Evolutionary conservation across 1,284 basidiomycete species (phyloP), one percentile per base, ranked within the genome.

Genomic region (Dichomitus squalens): DNA sequence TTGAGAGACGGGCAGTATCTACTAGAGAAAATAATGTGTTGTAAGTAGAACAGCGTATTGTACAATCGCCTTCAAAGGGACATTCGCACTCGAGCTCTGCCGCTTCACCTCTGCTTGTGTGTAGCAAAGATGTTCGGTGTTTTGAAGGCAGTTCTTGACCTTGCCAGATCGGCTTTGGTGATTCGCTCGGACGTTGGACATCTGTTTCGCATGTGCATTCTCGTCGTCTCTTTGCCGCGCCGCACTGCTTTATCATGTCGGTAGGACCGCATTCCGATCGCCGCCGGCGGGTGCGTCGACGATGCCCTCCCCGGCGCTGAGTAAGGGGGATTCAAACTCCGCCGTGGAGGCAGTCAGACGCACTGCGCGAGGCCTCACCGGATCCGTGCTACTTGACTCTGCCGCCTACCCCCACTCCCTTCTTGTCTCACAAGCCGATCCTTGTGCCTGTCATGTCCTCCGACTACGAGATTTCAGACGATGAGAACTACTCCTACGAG

Each of bases 391-490:
- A 55, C 55, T 52, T 39, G 54, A 52, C 56, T 57, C 55, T 44
- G n/a, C 43, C 50, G 39, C 58, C 27, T 41, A 52, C 57, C 49
- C 55, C 58, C 52, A 59, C 40, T 7, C 12, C 20, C 50, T 40
- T 38, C 49, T 46, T 55, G 14, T 7, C 21, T 18, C 40, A 14
- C 38, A 43, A 48, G 36, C 14, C 40, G 36, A 46, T 21, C 8
- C 9, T 20, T 11, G 31, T 8, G 25, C 39, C 14, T 38, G 61
- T 47, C 60, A 90, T 90, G 87, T 85, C 84, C 47, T 88, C 88
- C 57, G 88, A 90, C 72, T 87, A 88, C 64, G 88, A 89, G 38
- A 82, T 82, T 68, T 90, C 86, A 11, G 87, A 90, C 70, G 82
- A 87, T 38, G 87, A 88, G 56, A 75, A 70, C 35, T 82, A 84